Conservation (phyloP, 1,139 yeast genomes). For the Taphrina populina region DNA sequence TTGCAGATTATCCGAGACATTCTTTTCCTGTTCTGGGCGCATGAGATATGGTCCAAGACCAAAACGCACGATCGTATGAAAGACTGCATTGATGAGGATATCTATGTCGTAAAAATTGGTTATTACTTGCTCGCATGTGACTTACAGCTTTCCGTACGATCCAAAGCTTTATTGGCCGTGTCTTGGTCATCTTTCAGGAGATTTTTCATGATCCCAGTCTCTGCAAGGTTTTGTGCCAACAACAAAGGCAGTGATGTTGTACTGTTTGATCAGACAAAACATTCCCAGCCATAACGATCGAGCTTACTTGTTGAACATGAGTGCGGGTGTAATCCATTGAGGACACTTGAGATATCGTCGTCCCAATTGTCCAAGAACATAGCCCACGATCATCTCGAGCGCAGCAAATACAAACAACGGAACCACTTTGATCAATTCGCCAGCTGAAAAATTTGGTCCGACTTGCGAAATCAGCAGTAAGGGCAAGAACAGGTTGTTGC, state of each 20-base stretch:
- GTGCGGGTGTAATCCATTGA: conserved; percentile 15
- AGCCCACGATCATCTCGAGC: conserved; percentile 7
- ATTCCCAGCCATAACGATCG: background rate
- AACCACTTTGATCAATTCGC: background rate
- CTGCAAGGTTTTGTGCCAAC: conserved; percentile 5
- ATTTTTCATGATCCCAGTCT: conserved; percentile 8
- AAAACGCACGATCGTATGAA: conserved; percentile 10
- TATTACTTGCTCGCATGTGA: background rate
- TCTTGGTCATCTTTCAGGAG: conserved; percentile 6
- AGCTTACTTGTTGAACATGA: conserved; percentile 13
- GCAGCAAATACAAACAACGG: conserved; percentile 10
- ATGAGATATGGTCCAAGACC: conserved; percentile 13
- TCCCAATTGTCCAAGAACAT: background rate
- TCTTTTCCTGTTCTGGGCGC: background rate
- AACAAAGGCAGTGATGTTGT: conserved; percentile 11
- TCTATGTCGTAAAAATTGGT: background rate
- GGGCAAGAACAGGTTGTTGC: conserved; percentile 15
- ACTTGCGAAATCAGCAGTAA: conserved; percentile 9
- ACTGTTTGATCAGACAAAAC: background rate
- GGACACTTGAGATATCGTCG: conserved; percentile 7
- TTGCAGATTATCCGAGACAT: background rate
- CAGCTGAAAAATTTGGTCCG: conserved; percentile 10
- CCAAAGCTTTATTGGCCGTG: background rate
- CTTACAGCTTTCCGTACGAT: conserved; percentile 5
- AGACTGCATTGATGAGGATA: conserved; percentile 10